A percentile compares a stretch with the other conserved stretches of the same genome.
phyloP scores from a whole-genome alignment of 352 stramenopile species.

The Pythium volutum region DNA sequence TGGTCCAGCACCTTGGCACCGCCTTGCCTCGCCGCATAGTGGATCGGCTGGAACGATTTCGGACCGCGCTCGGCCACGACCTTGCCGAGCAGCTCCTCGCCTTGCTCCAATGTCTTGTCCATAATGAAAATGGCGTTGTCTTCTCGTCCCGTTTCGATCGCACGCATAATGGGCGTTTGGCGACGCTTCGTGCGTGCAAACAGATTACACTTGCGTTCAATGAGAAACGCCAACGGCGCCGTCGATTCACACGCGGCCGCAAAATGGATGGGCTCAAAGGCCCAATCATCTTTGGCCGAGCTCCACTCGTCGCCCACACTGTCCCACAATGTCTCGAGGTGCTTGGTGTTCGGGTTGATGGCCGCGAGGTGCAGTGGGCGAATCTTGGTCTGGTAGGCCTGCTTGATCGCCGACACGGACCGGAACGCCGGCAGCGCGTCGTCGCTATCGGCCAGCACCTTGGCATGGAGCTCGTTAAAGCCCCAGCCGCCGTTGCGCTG shows the following conservation, averaged over 20 bases:
- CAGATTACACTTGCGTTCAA: constrained; percentile 54
- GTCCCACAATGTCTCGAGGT: constrained; percentile 59
- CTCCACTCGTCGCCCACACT: constrained; percentile 46
- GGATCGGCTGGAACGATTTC: constrained; percentile 52
- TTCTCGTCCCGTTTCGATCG: constrained; percentile 39
- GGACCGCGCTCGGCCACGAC: constrained; percentile 47
- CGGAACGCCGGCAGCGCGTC: constrained; percentile 50
- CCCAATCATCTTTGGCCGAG: constrained; percentile 51
- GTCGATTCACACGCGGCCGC: constrained; percentile 53
- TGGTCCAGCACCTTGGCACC: constrained; percentile 43
- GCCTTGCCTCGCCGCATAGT: constrained; percentile 48
- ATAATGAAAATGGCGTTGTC: constrained; percentile 62
- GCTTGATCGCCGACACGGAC: constrained; percentile 63
- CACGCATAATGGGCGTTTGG: constrained; percentile 63
- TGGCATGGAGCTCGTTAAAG: constrained; percentile 59
- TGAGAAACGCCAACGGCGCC: constrained; percentile 51
- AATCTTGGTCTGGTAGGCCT: constrained; percentile 56
- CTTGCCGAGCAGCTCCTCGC: constrained; percentile 29
- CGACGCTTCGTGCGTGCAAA: constrained; percentile 57
- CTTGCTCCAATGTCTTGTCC: constrained; percentile 45
- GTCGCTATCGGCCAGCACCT: constrained; percentile 44
- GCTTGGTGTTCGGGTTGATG: constrained; percentile 72
- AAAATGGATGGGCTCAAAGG: constrained; percentile 69
- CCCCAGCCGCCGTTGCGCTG: constrained; percentile 51
- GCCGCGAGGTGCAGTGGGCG: constrained; percentile 66